Evolutionary conservation across 176 grass and related monocot species (phyloP).

Genomic region (Neostapfia colusana): DNA sequence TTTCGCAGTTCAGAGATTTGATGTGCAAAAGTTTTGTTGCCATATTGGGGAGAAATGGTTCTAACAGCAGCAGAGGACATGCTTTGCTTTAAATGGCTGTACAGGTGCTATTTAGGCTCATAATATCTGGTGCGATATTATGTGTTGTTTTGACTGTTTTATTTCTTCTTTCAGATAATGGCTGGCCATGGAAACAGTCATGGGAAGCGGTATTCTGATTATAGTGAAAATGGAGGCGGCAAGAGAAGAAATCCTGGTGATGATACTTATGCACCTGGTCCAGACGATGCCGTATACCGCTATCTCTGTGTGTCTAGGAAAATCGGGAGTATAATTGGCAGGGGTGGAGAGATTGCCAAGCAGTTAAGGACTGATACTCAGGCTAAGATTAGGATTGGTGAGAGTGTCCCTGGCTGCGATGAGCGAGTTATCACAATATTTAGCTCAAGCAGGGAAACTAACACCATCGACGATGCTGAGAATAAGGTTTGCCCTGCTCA

Average conservation of each 20-base stretch:
- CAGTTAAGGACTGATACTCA: conserved; percentile 81
- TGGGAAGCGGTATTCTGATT: conserved; percentile 79
- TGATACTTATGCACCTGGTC: conserved; percentile 78
- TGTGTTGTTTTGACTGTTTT: conserved; percentile 32
- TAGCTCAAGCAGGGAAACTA: conserved; percentile 79
- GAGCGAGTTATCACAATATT: conserved; percentile 90
- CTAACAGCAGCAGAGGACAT: neutral
- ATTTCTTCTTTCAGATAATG: conserved; percentile 48
- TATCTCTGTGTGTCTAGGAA: conserved; percentile 82
- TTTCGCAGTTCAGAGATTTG: conserved; percentile 1
- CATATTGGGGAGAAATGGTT: neutral
- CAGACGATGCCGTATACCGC: conserved; percentile 80
- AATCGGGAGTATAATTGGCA: conserved; percentile 95
- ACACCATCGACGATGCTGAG: conserved; percentile 56
- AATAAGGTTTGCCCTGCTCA: conserved; percentile 83
- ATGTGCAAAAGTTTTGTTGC: conserved; percentile 6
- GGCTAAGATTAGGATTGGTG: conserved; percentile 89
- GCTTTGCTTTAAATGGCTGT: conserved; percentile 5
- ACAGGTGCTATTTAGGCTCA: conserved; percentile 14
- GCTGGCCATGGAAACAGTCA: conserved; percentile 72
- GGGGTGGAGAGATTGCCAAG: conserved; percentile 92
- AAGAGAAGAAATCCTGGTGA: conserved; percentile 89
- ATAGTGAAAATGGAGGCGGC: conserved; percentile 71
- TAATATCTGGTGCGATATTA: conserved; percentile 1
- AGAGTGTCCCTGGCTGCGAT: conserved; percentile 79